These are phyloP conservation scores for Raphidocelis subcapitata DNA, from an alignment of 139 green algal genomes.

Conservation along the genomic window DNA sequence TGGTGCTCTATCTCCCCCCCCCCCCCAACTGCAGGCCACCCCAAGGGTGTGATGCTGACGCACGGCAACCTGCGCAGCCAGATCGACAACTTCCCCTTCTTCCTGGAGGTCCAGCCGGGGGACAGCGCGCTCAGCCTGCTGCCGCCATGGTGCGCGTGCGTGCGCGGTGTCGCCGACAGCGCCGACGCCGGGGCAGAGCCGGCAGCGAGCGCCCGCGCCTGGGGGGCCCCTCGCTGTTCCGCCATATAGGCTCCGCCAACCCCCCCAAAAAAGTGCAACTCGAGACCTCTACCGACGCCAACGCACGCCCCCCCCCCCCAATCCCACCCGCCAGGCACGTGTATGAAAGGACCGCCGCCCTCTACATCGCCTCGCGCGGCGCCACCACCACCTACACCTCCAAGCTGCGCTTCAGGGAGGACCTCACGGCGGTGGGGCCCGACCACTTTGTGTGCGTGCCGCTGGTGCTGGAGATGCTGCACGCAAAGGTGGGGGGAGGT, in stretches of 20 bases:
- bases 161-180: too few species aligned
- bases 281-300: too few species aligned
- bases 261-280: too few species aligned
- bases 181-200: too few species aligned
- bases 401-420: conserved; percentile 70
- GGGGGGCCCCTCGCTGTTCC: too few species aligned
- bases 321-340: neutral
- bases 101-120: conserved; percentile 52
- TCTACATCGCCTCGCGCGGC: too few species aligned
- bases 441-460: conserved; percentile 92
- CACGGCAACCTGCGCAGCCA: conserved; percentile 91
- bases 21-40: conserved; percentile 44
- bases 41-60: conserved; percentile 77
- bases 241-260: too few species aligned
- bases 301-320: neutral
- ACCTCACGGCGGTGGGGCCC: conserved; percentile 67
- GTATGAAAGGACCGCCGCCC: too few species aligned
- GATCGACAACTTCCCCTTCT: conserved; percentile 53
- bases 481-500: conserved; percentile 35
- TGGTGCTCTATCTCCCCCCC: neutral
- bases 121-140: conserved; percentile 77
- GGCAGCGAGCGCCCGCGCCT: too few species aligned
- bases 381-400: too few species aligned
- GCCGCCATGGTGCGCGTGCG: conserved; percentile 95
- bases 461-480: conserved; percentile 88